A percentile compares a stretch with the other conserved stretches of the same genome.
Evolutionary conservation across 495 filamentous ascomycete genomes (phyloP).

Genomic region (Hypoxylon lienhwacheense): DNA sequence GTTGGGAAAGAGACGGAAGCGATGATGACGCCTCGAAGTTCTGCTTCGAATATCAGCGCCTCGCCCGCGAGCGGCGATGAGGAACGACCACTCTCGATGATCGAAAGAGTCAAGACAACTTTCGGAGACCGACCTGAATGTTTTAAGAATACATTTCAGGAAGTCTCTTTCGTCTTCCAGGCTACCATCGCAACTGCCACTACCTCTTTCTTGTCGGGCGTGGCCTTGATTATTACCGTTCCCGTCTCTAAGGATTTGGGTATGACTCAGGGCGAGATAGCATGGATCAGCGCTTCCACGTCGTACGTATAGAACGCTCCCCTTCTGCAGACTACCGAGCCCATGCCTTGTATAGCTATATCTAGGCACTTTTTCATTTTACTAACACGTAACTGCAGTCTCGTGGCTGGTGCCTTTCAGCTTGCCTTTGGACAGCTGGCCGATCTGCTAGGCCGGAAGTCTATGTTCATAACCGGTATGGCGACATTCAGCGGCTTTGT

Average conservation of each 20-base stretch:
- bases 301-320: constrained; percentile 49
- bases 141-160: constrained; percentile 59
- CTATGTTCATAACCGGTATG: constrained; percentile 64
- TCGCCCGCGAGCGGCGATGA: constrained; percentile 6
- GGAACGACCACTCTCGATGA: constrained; percentile 19
- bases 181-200: constrained; percentile 71
- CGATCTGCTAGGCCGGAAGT: constrained; percentile 66
- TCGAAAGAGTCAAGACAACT: constrained; percentile 28
- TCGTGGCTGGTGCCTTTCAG: constrained; percentile 66
- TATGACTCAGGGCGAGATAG: constrained; percentile 70
- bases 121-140: constrained; percentile 36
- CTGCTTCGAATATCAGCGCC: not conserved
- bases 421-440: constrained; percentile 68
- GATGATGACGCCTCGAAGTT: constrained; percentile 9
- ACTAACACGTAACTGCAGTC: constrained; percentile 39
- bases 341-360: too few species aligned
- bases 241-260: constrained; percentile 62
- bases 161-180: constrained; percentile 67
- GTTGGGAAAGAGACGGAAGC: not conserved
- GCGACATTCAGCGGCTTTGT: constrained; percentile 58
- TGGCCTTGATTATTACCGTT: constrained; percentile 63
- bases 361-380: too few species aligned
- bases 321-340: not conserved
- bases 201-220: constrained; percentile 61
- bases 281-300: constrained; percentile 69